Evolutionary conservation across 164 flowering plant genomes (phyloP).

Genomic region (Aristolochia contorta): DNA sequence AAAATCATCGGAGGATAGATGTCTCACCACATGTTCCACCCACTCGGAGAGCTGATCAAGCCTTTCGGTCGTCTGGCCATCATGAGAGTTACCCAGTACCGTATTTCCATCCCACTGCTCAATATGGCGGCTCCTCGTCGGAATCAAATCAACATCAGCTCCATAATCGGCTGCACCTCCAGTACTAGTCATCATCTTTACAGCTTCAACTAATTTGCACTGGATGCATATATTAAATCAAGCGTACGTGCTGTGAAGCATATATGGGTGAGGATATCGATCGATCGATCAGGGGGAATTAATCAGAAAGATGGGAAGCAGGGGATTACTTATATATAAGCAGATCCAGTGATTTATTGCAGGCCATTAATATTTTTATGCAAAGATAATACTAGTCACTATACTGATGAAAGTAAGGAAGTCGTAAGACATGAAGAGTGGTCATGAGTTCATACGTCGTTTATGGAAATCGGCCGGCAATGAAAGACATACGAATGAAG

Average conservation of each 20-base stretch:
- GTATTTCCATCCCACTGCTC: conserved; percentile 35
- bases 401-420: no score
- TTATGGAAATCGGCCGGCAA: conserved; percentile 27
- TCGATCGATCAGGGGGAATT: no score
- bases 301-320: no score
- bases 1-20: conserved; percentile 22
- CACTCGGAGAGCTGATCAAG: conserved; percentile 53
- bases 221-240: no score
- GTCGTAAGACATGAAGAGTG: conserved; percentile 9
- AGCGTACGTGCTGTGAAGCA: no score
- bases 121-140: conserved; percentile 25
- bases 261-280: no score
- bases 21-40: conserved; percentile 52
- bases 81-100: conserved; percentile 4
- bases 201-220: no score
- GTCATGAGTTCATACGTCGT: conserved; percentile 4
- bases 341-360: no score
- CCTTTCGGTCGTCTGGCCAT: conserved; percentile 3
- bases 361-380: conserved; percentile 13
- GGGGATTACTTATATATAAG: no score
- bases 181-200: no score
- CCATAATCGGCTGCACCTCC: no score
- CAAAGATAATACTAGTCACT: conserved; percentile 2
- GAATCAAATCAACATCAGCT: conserved; percentile 29
- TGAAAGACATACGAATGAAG: conserved; percentile 25